A percentile compares a stretch with the other conserved stretches of the same genome.
These are phyloP conservation scores for Glaciozyma martinii DNA, from an alignment of 768 basidiomycete genomes.

Conservation along the genomic window DNA sequence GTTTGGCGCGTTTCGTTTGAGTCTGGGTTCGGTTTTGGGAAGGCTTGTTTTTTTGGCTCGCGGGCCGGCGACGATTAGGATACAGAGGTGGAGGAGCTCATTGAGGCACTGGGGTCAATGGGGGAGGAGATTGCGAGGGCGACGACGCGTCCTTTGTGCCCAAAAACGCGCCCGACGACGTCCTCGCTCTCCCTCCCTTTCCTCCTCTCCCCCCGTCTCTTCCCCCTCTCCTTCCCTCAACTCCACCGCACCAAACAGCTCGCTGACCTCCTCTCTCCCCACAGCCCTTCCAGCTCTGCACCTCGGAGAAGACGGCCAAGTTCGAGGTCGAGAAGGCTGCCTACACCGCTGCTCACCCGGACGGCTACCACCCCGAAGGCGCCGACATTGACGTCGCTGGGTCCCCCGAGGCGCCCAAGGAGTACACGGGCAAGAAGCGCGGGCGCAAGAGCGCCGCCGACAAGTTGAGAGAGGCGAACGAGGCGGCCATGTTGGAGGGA, in stretches of 20 bases:
- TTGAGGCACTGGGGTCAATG: too few relatives aligned
- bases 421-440: constrained; percentile 30
- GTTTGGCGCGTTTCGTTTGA: constrained; percentile 35
- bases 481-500: constrained; percentile 1
- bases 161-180: too few relatives aligned
- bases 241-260: neutral
- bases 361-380: constrained; percentile 21
- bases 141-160: too few relatives aligned
- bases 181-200: neutral
- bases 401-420: constrained; percentile 1
- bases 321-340: constrained; percentile 20
- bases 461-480: constrained; percentile 9
- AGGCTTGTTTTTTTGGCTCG: neutral
- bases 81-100: too few relatives aligned
- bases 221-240: neutral
- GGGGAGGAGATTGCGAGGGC: too few relatives aligned
- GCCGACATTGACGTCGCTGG: neutral
- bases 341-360: constrained; percentile 25
- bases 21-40: fast-evolving
- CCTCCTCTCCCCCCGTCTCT: too few relatives aligned
- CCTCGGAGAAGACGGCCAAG: constrained; percentile 19
- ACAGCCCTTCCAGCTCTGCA: constrained; percentile 27
- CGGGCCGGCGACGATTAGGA: neutral
- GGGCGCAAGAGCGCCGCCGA: constrained; percentile 26
- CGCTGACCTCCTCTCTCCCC: neutral